Percentiles rank a stretch among this genome's conserved stretches.
Conservation (phyloP, 768 basidiomycete species). For the Multifurca ochricompacta region DNA sequence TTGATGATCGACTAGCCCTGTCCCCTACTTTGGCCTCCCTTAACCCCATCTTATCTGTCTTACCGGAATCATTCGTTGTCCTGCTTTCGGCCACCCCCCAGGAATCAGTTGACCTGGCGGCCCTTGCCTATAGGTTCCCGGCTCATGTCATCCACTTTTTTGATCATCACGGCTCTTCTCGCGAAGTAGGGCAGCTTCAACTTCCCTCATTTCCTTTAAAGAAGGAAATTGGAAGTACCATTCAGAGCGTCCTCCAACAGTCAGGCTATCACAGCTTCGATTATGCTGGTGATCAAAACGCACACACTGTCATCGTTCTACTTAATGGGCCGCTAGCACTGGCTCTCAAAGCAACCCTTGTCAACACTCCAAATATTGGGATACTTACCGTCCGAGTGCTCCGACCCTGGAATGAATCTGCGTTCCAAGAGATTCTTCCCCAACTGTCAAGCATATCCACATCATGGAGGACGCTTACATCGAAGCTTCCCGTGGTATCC, state of each 20-base stretch:
- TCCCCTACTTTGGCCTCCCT: slow-evolving; percentile 72
- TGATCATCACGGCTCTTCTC: slow-evolving; percentile 72
- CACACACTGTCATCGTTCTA: slow-evolving; percentile 59
- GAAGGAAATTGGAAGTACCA: slow-evolving; percentile 25
- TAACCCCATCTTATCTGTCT: slow-evolving; percentile 46
- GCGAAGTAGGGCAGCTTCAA: slow-evolving; percentile 62
- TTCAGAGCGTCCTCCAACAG: slow-evolving; percentile 44
- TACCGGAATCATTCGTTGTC: slow-evolving; percentile 62
- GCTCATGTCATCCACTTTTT: slow-evolving; percentile 84
- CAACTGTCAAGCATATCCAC: slow-evolving; percentile 49
- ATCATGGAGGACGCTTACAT: slow-evolving; percentile 76
- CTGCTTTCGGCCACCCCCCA: slow-evolving; percentile 80
- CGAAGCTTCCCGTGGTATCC: slow-evolving; percentile 48
- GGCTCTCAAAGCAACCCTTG: slow-evolving; percentile 45
- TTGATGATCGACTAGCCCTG: slow-evolving; percentile 58
- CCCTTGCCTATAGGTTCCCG: slow-evolving; percentile 64
- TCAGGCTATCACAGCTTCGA: slow-evolving; percentile 73
- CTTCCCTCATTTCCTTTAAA: slow-evolving; percentile 32
- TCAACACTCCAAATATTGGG: slow-evolving; percentile 43
- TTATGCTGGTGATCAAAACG: slow-evolving; percentile 58
- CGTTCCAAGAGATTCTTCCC: slow-evolving; percentile 56
- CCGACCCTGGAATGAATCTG: slow-evolving; percentile 70
- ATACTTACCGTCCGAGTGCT: slow-evolving; percentile 70
- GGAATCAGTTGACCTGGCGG: slow-evolving; percentile 71
- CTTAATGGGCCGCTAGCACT: slow-evolving; percentile 75